phyloP scores from a whole-genome alignment of 2,329 filamentous ascomycete species.

The Colletotrichum sp. region DNA sequence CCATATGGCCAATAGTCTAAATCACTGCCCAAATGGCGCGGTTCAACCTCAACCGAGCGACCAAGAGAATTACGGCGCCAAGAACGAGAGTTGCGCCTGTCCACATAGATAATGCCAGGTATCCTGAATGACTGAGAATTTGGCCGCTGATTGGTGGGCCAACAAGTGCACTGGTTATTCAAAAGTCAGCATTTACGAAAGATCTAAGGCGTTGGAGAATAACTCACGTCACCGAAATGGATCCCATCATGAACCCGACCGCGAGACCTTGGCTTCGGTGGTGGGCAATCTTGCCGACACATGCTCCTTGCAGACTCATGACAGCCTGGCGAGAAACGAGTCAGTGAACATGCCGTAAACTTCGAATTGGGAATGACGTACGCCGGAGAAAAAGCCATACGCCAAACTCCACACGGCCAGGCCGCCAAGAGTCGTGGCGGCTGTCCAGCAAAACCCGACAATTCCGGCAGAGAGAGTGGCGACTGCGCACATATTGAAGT shows the following conservation, averaged over 20 bases:
- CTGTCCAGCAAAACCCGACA: constrained; percentile 49
- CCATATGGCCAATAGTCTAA: background rate
- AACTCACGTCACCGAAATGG: constrained; percentile 45
- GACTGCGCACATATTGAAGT: constrained; percentile 44
- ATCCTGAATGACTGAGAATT: constrained; percentile 40
- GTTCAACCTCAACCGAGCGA: constrained; percentile 17
- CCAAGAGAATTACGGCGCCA: constrained; percentile 29
- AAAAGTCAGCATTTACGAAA: background rate
- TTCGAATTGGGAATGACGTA: constrained; percentile 20
- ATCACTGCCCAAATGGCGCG: background rate
- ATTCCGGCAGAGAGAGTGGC: constrained; percentile 33
- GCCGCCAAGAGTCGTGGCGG: constrained; percentile 44
- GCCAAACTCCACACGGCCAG: constrained; percentile 48
- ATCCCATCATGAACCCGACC: constrained; percentile 45
- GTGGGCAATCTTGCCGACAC: constrained; percentile 45
- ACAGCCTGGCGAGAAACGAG: constrained; percentile 40
- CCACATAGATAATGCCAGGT: constrained; percentile 44
- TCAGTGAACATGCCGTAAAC: background rate
- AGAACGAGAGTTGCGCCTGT: constrained; percentile 36
- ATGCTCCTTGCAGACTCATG: constrained; percentile 50
- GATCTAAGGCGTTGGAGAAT: too few relatives aligned
- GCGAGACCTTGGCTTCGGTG: constrained; percentile 43
- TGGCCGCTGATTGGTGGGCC: constrained; percentile 47
- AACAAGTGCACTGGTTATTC: constrained; percentile 36
- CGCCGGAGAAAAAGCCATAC: constrained; percentile 52